Evolutionary conservation across 2,329 filamentous ascomycete species (phyloP).

Genomic region (Fusarium devonianum): DNA sequence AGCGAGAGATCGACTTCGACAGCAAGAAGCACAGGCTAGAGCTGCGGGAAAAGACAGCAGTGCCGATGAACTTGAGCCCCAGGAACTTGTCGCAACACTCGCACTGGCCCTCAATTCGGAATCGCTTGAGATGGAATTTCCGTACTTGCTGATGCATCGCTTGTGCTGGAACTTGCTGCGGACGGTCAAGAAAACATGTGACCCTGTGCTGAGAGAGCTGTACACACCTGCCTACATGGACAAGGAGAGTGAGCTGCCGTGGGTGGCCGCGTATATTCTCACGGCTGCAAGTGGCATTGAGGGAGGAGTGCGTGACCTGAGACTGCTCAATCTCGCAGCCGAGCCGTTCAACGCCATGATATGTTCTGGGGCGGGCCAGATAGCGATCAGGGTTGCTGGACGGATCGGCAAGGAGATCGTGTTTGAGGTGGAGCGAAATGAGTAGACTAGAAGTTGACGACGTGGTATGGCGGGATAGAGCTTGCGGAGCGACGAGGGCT

Average conservation of each 20-base stretch:
- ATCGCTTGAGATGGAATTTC: slow-evolving; percentile 47
- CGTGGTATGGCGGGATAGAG: no score
- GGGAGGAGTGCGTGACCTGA: background rate
- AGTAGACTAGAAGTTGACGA: no score
- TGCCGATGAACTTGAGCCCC: slow-evolving; percentile 13
- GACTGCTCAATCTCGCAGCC: background rate
- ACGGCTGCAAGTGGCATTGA: slow-evolving; percentile 26
- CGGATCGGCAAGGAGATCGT: background rate
- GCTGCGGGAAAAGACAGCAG: background rate
- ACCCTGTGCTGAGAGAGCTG: slow-evolving; percentile 43
- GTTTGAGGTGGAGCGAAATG: background rate
- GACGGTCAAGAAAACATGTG: slow-evolving; percentile 42
- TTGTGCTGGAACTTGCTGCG: slow-evolving; percentile 50
- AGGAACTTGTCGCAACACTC: slow-evolving; percentile 45
- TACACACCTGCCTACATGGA: slow-evolving; percentile 48
- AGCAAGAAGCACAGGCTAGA: slow-evolving; percentile 3
- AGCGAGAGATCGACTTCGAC: slow-evolving; percentile 20
- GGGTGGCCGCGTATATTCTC: slow-evolving; percentile 51
- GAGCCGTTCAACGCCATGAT: background rate
- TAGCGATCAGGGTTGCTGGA: background rate
- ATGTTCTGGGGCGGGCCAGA: background rate
- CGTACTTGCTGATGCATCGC: slow-evolving; percentile 52
- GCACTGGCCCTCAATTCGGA: slow-evolving; percentile 48
- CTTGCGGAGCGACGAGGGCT: no score
- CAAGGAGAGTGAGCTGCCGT: slow-evolving; percentile 50